Percentiles rank a stretch among this genome's conserved stretches.
phyloP scores from a whole-genome alignment of 1,284 basidiomycete species.

The Hymenochaete sp. region DNA sequence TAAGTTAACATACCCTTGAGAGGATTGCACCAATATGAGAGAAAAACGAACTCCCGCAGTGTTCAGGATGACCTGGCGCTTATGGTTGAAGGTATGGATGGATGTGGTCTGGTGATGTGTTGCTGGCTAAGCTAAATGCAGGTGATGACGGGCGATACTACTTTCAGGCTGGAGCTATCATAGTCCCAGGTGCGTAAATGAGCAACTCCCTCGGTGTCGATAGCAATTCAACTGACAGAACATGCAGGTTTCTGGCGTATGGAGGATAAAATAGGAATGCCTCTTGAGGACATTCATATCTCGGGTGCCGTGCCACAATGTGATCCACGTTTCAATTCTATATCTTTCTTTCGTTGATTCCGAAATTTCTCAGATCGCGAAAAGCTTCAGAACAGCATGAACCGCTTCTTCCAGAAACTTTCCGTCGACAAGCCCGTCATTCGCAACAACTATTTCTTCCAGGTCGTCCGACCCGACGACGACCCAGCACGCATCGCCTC shows the following conservation, averaged over 20 bases:
- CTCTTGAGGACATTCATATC: conserved; percentile 65
- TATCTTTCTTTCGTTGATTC: conserved; percentile 1
- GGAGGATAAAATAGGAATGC: conserved; percentile 65
- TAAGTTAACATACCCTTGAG: no score
- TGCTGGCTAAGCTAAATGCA: conserved; percentile 21
- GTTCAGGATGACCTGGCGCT: conserved; percentile 69
- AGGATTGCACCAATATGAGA: no score
- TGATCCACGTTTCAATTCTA: conserved; percentile 28
- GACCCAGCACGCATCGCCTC: conserved; percentile 13
- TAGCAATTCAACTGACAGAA: not conserved
- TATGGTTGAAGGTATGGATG: conserved; percentile 57
- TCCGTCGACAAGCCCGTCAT: conserved; percentile 59
- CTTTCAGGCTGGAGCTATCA: conserved; percentile 64
- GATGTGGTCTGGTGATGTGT: conserved; percentile 14
- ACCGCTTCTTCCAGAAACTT: conserved; percentile 61
- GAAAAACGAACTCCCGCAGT: no score
- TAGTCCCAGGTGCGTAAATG: conserved; percentile 43
- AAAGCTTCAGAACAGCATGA: conserved; percentile 58
- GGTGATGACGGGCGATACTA: conserved; percentile 60
- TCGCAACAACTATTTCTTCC: conserved; percentile 67
- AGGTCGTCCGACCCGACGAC: conserved; percentile 36
- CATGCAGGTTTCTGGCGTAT: conserved; percentile 65
- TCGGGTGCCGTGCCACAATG: conserved; percentile 64
- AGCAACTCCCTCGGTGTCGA: not conserved
- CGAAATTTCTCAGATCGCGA: conserved; percentile 39